Conservation (phyloP, 192 early-diverging fungal species). For the Podila epigama region DNA sequence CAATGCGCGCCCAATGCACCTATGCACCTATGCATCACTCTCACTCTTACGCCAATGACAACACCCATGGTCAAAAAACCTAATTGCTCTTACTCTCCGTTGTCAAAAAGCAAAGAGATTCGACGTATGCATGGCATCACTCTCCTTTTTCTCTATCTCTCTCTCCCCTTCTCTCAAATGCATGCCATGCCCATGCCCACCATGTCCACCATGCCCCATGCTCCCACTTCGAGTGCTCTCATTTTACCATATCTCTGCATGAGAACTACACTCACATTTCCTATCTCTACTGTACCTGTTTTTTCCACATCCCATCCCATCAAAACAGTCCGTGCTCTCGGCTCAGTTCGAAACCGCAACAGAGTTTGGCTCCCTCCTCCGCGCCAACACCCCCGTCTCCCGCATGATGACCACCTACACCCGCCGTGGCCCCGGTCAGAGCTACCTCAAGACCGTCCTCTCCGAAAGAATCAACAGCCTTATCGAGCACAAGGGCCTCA, state of each 20-base stretch:
- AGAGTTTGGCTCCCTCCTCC: conserved; percentile 88
- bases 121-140: not conserved
- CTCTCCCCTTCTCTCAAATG: not conserved
- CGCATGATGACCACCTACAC: conserved; percentile 99
- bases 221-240: no score
- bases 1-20: not conserved
- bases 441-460: conserved; percentile 88
- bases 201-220: no score
- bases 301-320: no score
- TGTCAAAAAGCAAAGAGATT: no score
- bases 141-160: not conserved
- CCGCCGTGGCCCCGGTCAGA: conserved; percentile 90
- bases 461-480: conserved; percentile 82
- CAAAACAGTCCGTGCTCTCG: conserved; percentile 75
- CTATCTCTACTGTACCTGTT: not conserved
- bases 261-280: no score
- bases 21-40: not conserved
- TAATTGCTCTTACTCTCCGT: no score
- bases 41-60: no score
- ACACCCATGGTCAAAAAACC: no score
- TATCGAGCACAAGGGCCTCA: conserved; percentile 81
- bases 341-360: conserved; percentile 92
- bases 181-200: no score
- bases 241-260: no score
- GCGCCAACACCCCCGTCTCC: conserved; percentile 96